Evolutionary conservation across 129 eudicot species (phyloP).

Genomic region (Artemisia tridentata): DNA sequence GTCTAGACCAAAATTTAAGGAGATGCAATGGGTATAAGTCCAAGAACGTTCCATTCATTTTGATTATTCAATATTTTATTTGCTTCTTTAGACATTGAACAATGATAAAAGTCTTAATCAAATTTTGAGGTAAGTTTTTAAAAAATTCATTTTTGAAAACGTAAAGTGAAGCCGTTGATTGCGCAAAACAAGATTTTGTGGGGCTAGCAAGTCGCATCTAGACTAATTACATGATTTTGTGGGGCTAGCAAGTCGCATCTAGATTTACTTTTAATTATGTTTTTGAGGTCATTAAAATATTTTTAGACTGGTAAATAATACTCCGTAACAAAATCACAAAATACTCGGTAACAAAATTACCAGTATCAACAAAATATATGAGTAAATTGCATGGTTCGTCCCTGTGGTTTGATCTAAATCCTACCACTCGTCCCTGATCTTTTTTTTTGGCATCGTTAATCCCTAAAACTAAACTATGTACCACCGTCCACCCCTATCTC

Average conservation of each 20-base stretch:
- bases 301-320: not conserved
- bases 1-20: not conserved
- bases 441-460: too few relatives aligned
- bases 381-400: too few relatives aligned
- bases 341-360: too few relatives aligned
- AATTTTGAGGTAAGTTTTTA: not conserved
- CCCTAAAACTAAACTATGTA: too few relatives aligned
- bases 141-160: not conserved
- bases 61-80: not conserved
- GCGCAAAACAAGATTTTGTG: conserved; percentile 25
- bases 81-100: not conserved
- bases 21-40: too few relatives aligned
- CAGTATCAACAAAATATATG: too few relatives aligned
- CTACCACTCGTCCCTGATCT: too few relatives aligned
- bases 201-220: not conserved
- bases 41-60: not conserved
- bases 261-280: not conserved
- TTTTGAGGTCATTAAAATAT: not conserved
- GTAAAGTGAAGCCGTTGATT: conserved; percentile 24
- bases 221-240: not conserved
- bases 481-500: too few relatives aligned
- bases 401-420: too few relatives aligned
- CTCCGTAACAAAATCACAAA: too few relatives aligned
- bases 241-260: not conserved
- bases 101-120: not conserved